Evolutionary conservation across 495 filamentous ascomycete species (phyloP).

Genomic region (Pseudoneurospora amorphoporcata): DNA sequence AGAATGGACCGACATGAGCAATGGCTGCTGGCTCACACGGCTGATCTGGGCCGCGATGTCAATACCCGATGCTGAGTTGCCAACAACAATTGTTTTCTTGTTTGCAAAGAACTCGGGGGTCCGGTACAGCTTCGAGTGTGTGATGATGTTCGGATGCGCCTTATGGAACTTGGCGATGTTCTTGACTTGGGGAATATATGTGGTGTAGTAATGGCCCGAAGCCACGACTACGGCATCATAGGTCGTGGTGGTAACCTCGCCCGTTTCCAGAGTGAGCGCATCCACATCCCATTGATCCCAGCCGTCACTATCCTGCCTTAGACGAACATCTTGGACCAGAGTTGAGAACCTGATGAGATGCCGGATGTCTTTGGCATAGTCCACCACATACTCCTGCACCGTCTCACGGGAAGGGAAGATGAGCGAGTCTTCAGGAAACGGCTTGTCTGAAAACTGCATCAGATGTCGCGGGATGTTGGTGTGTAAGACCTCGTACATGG

Average conservation of each 20-base stretch:
- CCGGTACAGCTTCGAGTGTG: conserved; percentile 76
- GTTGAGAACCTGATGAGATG: conserved; percentile 34
- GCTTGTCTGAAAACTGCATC: conserved; percentile 69
- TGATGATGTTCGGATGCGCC: conserved; percentile 52
- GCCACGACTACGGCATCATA: conserved; percentile 84
- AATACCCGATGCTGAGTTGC: conserved; percentile 66
- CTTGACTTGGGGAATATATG: conserved; percentile 52
- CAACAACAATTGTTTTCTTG: conserved; percentile 57
- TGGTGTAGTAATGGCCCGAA: conserved; percentile 68
- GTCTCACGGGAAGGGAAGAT: conserved; percentile 61
- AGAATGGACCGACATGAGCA: conserved; percentile 34
- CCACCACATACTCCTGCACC: conserved; percentile 63
- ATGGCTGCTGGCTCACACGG: conserved; percentile 26
- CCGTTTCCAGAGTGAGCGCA: conserved; percentile 33
- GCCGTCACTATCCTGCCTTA: conserved; percentile 14
- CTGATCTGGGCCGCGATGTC: conserved; percentile 74
- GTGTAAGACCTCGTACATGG: conserved; percentile 71
- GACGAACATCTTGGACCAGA: conserved; percentile 26
- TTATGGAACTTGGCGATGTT: conserved; percentile 38
- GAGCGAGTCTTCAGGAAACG: conserved; percentile 48
- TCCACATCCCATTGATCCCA: conserved; percentile 42
- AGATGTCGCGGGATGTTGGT: conserved; percentile 78
- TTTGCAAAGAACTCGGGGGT: conserved; percentile 43
- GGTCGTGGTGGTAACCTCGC: conserved; percentile 27
- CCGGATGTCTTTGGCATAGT: conserved; percentile 58